Conservation (phyloP, 2,329 filamentous ascomycete genomes). For the Trichoderma koningiopsis region DNA sequence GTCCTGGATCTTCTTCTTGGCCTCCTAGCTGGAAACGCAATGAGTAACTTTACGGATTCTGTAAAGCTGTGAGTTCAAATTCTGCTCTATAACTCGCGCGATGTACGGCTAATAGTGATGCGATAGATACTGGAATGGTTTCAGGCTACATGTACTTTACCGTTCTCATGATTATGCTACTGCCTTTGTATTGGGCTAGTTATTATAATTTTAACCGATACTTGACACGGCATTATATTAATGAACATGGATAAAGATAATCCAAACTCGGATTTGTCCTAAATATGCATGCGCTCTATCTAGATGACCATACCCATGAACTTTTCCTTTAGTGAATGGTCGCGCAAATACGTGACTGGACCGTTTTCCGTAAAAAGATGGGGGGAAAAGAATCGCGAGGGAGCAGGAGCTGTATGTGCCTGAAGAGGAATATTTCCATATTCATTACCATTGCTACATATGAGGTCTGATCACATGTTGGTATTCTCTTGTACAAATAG, state of each 20-base stretch:
- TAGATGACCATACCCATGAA: background rate
- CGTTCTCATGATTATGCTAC: background rate
- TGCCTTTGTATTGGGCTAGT: background rate
- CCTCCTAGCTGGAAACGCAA: background rate
- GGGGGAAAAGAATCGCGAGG: too few relatives aligned
- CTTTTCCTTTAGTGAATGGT: background rate
- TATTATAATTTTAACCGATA: background rate
- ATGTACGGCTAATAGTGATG: background rate
- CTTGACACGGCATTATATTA: background rate
- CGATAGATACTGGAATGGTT: background rate
- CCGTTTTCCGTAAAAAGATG: background rate
- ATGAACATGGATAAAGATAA: background rate
- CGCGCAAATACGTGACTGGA: background rate
- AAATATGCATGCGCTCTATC: background rate
- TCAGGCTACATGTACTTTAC: background rate
- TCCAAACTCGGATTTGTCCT: background rate
- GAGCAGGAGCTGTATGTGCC: background rate
- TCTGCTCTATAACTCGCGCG: background rate
- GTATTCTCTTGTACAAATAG: background rate
- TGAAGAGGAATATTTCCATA: background rate
- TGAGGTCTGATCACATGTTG: background rate
- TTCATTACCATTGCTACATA: background rate
- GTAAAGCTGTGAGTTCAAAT: background rate
- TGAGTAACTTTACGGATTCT: background rate
- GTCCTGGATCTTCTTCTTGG: background rate